phyloP scores from a whole-genome alignment of 805 yeast genomes.

The Wickerhamomyces bovis region DNA sequence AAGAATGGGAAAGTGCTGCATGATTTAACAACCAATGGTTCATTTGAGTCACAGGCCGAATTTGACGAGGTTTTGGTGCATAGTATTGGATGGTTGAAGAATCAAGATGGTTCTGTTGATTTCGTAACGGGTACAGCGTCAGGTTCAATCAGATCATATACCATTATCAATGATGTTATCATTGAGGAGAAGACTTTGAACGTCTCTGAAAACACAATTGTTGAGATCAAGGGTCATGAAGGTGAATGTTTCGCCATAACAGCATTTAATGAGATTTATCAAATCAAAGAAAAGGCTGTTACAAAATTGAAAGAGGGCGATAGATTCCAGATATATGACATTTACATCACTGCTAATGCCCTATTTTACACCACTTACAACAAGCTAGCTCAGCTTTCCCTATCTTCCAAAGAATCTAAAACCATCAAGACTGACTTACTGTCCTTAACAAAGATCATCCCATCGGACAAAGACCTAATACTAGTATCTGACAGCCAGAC shows the following conservation, averaged over 20 bases:
- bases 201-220: slow-evolving; percentile 11
- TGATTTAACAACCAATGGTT: slow-evolving; percentile 8
- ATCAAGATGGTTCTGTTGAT: background rate
- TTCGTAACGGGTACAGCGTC: slow-evolving; percentile 17
- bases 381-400: slow-evolving; percentile 7
- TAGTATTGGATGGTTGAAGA: slow-evolving; percentile 17
- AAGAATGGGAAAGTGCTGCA: slow-evolving; percentile 11
- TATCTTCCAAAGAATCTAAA: background rate
- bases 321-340: slow-evolving; percentile 18
- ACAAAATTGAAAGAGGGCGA: slow-evolving; percentile 5
- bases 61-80: slow-evolving; percentile 11
- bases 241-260: slow-evolving; percentile 9
- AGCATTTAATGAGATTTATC: slow-evolving; percentile 16
- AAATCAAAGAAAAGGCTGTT: slow-evolving; percentile 1
- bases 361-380: slow-evolving; percentile 9
- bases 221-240: slow-evolving; percentile 5
- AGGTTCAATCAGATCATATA: slow-evolving; percentile 10
- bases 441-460: slow-evolving; percentile 10
- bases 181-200: background rate
- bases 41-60: slow-evolving; percentile 9
- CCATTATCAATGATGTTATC: background rate
- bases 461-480: background rate
- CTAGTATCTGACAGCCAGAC: slow-evolving; percentile 10
- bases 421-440: slow-evolving; percentile 5
- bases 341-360: background rate